Conservation (phyloP, 2,329 filamentous ascomycete genomes). For the Massarina eburnea region DNA sequence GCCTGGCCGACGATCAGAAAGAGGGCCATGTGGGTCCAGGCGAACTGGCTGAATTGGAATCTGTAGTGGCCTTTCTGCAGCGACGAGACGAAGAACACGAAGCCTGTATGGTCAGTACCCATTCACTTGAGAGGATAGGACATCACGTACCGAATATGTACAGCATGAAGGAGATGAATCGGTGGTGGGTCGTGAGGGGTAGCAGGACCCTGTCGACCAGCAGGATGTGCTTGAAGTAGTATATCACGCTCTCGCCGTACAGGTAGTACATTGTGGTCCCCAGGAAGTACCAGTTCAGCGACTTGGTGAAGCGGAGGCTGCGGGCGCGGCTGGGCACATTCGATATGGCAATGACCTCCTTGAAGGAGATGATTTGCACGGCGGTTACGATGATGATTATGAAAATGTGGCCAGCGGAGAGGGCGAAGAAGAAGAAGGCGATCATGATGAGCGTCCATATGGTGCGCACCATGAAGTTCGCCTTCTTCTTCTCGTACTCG, state of each 20-base stretch:
- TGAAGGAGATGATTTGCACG: conserved; percentile 96
- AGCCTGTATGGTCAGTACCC: conserved; percentile 61
- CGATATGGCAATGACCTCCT: conserved; percentile 97
- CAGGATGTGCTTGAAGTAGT: conserved; percentile 99
- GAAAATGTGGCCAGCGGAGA: conserved; percentile 97
- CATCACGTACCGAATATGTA: conserved; percentile 92
- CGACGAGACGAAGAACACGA: conserved; percentile 96
- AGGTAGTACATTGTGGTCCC: conserved; percentile 99
- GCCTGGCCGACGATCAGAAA: conserved; percentile 97
- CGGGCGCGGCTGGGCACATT: conserved; percentile 90
- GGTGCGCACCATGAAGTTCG: conserved; percentile 93
- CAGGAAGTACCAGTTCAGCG: conserved; percentile 98
- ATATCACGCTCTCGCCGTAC: conserved; percentile 98
- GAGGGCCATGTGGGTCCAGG: conserved; percentile 98
- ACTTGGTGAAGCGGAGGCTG: conserved; percentile 90
- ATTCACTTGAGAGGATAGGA: background rate
- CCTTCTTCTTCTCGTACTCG: conserved; percentile 98
- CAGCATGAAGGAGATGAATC: conserved; percentile 98
- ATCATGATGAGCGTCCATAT: conserved; percentile 99
- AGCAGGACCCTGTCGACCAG: conserved; percentile 90
- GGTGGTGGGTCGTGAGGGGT: conserved; percentile 92
- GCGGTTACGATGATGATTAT: conserved; percentile 91
- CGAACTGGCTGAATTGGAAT: conserved; percentile 99
- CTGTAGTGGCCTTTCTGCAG: conserved; percentile 94
- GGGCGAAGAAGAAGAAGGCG: conserved; percentile 81